A percentile compares a stretch with the other conserved stretches of the same genome.
phyloP scores from a whole-genome alignment of 129 eudicot species.

The Smallanthus sonchifolius region DNA sequence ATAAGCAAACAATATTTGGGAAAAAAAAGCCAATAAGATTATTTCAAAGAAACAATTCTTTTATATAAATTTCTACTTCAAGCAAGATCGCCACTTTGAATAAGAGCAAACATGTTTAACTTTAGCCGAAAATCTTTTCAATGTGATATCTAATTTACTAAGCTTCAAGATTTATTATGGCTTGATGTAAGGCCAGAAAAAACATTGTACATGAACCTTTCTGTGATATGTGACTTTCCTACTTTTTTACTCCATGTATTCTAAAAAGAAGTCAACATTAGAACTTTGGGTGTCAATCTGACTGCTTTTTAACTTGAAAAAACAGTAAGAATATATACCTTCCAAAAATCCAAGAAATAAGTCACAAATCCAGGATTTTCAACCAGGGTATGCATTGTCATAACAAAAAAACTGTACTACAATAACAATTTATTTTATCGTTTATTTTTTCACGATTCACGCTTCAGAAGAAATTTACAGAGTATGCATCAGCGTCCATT shows the following conservation, averaged over 20 bases:
- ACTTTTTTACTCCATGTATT: neutral
- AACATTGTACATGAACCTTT: neutral
- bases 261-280: neutral
- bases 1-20: neutral
- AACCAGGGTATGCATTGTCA: neutral
- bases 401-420: neutral
- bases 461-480: neutral
- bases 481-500: neutral
- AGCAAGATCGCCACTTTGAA: conserved; percentile 1
- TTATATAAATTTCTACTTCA: neutral
- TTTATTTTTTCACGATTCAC: conserved; percentile 5
- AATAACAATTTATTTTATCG: neutral
- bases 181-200: neutral
- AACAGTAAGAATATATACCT: neutral
- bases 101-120: neutral
- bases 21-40: neutral
- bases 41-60: neutral
- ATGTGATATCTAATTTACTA: neutral
- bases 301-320: neutral
- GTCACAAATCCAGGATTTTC: neutral
- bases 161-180: neutral
- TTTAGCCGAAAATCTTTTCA: neutral
- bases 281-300: neutral
- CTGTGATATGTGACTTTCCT: neutral
- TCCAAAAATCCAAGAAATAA: neutral